Base-by-base conservation (phyloP, 176 grass and related monocot species). In the Themeda triandra region DNA sequence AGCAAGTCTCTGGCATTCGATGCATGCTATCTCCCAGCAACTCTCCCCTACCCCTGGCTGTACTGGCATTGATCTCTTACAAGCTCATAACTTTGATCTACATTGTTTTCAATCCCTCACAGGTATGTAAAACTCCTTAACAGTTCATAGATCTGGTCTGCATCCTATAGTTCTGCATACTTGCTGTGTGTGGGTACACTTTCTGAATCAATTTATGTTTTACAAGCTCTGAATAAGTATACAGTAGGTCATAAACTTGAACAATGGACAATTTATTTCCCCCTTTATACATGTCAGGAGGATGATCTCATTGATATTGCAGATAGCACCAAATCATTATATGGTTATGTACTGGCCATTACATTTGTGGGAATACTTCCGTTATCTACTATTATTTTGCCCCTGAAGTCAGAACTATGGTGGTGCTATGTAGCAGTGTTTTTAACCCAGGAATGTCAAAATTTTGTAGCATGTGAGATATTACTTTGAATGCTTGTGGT, bases 21-120 rank as follows among this genome's bases (percentile, higher is more conserved):
- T 98, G 96, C 91, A 95, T 14, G 96, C 96, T 31, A 98, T 98
- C 81, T 94, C 96, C 32, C 93, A 98, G 88, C 96, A 95, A 80
- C 87, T 98, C 4, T 98, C 96, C 23, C 96, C 93, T 73, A 85
- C 59, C 40, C 69, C 15, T 29, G 93, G 96, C 29, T 98, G 96
- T 68, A 87, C 63, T 27, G 96, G 96, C 75, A 98, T 96, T 9
- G 91, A 98, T 54, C 90, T 95, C 40, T 84, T 98, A n/a, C 89
- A 90, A 13, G 96, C 96, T 15, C 80, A 98, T 74, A 96, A 92
- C 69, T 95, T 98, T 10, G 93, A 98, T 73, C 93, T 98, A 39
- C 93, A 95, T 79, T 95, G 93, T 70, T 98, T 95, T 78, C 96
- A 98, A 63, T 91, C 93, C 36, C 91, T 98, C 42, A 94, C 96